Base-by-base conservation (phyloP, 2,329 filamentous ascomycete genomes). In the Colletotrichum musicola region DNA sequence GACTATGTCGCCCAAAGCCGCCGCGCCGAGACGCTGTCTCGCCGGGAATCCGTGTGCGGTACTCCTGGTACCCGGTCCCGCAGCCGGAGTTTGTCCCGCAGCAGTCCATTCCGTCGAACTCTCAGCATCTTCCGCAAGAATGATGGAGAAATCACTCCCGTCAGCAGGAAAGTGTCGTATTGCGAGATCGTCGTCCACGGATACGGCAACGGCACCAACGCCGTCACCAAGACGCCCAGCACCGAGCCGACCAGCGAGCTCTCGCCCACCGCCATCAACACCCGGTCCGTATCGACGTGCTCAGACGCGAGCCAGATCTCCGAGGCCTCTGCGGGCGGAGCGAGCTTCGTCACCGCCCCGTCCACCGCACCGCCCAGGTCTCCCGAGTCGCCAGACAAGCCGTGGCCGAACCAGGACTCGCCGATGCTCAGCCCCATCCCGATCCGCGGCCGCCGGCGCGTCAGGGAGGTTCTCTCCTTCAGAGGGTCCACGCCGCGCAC, bases 101-200 rank as follows among this genome's bases (percentile, higher is more conserved):
- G 68, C 27, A 71, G 65, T 9, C 72, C 74, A 1, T 63, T 81
- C 49, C 78, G 78, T 1, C 78, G 77, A 5, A 78, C 81, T 4
- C 64, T 80, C n/a, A 73, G 73, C 50, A 73, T 78, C 13, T 76
- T 81, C 64, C 74, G 75, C 3, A 71, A 69, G 49, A 20, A 60
- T 35, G 68, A 60, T 5, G 60, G 60, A 7, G 38, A 64, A 6
- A 64, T 58, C 18, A 40, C 30, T 3, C 69, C 69, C 9, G 54
- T 22, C 4, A 40, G 53, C 1, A 65, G 58, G 14, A 70, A 70
- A 9, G 53, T 56, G 1, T 78, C 81, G 16, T 83, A 84, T 66
- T 83, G 85, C 61, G 86, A 89, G 72, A 87, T 88, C 30, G 77
- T 87, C 0, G 80, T 88, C 6, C 80, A 83, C 4, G 84, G 85